These are phyloP conservation scores for Orbilia quercus DNA, from an alignment of 2,329 filamentous ascomycete species.

Conservation along the genomic window DNA sequence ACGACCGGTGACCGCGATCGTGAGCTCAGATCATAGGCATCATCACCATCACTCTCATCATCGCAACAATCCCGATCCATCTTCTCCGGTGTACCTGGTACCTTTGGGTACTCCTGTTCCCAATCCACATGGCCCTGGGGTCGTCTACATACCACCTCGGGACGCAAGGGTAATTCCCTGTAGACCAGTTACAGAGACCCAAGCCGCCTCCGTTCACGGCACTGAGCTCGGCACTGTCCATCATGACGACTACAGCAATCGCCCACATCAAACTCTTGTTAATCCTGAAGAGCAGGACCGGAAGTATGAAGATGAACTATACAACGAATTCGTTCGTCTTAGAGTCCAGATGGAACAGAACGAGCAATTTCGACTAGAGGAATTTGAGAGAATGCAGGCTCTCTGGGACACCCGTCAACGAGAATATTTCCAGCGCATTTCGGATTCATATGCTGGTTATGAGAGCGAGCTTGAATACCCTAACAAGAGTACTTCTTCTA, in stretches of 20 bases:
- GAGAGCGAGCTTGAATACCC: background rate
- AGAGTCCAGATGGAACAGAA: conserved; percentile 26
- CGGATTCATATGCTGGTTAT: conserved; percentile 10
- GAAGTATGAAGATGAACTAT: conserved; percentile 10
- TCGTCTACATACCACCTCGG: conserved; percentile 25
- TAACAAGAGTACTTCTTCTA: background rate
- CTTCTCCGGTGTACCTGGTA: conserved; percentile 32
- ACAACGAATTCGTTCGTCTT: conserved; percentile 24
- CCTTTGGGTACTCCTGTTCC: conserved; percentile 41
- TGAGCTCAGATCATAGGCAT: background rate
- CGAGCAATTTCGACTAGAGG: conserved; percentile 40
- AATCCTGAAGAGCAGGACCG: background rate
- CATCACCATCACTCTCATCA: conserved; percentile 10
- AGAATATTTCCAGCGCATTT: conserved; percentile 3
- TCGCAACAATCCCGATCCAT: background rate
- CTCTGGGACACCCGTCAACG: conserved; percentile 28
- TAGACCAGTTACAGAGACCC: background rate
- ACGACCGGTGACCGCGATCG: conserved; percentile 4
- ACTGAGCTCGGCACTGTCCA: background rate
- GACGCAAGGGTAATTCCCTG: conserved; percentile 42
- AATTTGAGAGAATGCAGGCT: conserved; percentile 38
- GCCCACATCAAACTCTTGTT: background rate
- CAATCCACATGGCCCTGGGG: conserved; percentile 28
- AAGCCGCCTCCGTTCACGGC: conserved; percentile 2
- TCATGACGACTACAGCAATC: conserved; percentile 5